phyloP scores from a whole-genome alignment of 257 asterid species.

The Plantago ovata region DNA sequence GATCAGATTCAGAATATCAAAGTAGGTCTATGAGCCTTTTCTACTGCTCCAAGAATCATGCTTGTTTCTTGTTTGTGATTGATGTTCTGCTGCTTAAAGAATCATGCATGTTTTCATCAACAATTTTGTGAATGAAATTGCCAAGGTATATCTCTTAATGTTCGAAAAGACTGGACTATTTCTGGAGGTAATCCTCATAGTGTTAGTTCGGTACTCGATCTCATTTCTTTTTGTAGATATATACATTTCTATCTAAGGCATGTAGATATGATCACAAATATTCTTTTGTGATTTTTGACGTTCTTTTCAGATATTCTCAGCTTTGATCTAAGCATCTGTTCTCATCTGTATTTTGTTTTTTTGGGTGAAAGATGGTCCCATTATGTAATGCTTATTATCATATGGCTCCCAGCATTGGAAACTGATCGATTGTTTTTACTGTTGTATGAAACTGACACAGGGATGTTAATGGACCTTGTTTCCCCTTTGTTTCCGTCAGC shows the following conservation, averaged over 20 bases:
- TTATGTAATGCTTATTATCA: not conserved
- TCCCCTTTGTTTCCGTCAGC: conserved; percentile 94
- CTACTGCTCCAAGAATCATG: not conserved
- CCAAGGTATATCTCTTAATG: too few relatives aligned
- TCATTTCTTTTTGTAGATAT: too few relatives aligned
- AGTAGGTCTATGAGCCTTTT: not conserved
- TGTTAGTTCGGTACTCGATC: too few relatives aligned
- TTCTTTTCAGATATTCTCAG: too few relatives aligned
- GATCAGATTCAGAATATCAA: not conserved
- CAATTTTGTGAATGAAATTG: too few relatives aligned
- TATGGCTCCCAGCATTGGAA: conserved; percentile 4
- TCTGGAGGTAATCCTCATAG: too few relatives aligned
- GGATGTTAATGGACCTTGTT: conserved; percentile 98
- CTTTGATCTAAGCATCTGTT: not conserved
- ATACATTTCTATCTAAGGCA: too few relatives aligned
- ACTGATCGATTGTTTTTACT: conserved; percentile 2
- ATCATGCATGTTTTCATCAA: too few relatives aligned
- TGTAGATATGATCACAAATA: too few relatives aligned
- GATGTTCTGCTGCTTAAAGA: not conserved
- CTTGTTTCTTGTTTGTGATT: not conserved
- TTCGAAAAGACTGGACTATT: too few relatives aligned
- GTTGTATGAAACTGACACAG: conserved; percentile 40
- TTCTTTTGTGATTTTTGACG: too few relatives aligned
- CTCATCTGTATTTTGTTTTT: not conserved
- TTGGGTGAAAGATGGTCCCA: not conserved